Conservation (phyloP, 2,329 filamentous ascomycete genomes). For the Botrytis tulipae region DNA sequence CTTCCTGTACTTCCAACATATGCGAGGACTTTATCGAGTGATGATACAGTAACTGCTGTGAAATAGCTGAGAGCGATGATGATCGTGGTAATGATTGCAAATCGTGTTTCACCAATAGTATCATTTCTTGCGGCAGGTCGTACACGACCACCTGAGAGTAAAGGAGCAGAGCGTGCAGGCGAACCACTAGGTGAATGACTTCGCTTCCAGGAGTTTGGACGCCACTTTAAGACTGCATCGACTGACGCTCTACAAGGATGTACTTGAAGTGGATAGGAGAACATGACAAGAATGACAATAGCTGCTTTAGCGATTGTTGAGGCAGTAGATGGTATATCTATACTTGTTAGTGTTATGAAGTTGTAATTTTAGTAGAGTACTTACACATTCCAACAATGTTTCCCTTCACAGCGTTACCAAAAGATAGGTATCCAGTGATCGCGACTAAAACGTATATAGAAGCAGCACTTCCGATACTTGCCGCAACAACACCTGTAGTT, state of each 20-base stretch:
- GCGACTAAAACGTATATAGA: constrained; percentile 86
- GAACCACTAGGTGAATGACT: constrained; percentile 39
- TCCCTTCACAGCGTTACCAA: constrained; percentile 82
- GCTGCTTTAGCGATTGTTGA: constrained; percentile 93
- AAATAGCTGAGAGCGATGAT: constrained; percentile 85
- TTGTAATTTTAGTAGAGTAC: constrained; percentile 37
- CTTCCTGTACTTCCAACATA: constrained; percentile 94
- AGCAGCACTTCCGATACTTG: constrained; percentile 87
- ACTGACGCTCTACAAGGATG: constrained; percentile 95
- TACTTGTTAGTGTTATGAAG: constrained; percentile 2
- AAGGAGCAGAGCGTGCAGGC: constrained; percentile 41
- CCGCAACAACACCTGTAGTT: constrained; percentile 73
- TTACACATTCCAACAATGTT: constrained; percentile 94
- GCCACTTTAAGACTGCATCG: constrained; percentile 92
- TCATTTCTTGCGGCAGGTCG: constrained; percentile 49
- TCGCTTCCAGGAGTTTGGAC: constrained; percentile 52
- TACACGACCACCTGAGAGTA: constrained; percentile 46
- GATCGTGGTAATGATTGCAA: constrained; percentile 81
- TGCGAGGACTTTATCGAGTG: constrained; percentile 84
- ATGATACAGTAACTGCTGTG: constrained; percentile 86
- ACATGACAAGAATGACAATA: constrained; percentile 93
- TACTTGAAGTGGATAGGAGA: constrained; percentile 92
- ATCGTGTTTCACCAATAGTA: constrained; percentile 80
- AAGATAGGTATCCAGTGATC: constrained; percentile 93
- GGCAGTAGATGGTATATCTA: constrained; percentile 69